Percentiles rank a stretch among this genome's conserved stretches.
phyloP scores from a whole-genome alignment of 2,329 filamentous ascomycete genomes.

The Aspergillus uvarum region DNA sequence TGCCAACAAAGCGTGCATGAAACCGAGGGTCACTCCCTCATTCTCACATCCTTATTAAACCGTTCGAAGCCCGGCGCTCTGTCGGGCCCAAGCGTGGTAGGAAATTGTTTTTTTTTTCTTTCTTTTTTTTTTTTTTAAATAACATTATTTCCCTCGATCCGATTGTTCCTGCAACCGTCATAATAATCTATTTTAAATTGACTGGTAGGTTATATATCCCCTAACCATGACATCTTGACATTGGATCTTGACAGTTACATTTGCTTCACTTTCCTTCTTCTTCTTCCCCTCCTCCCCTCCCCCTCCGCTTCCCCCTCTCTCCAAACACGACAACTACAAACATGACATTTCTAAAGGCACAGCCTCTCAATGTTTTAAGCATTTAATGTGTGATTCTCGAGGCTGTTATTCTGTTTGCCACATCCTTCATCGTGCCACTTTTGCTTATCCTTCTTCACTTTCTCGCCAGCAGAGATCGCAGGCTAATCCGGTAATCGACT shows the following conservation, averaged over 20 bases:
- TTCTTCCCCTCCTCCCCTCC: not conserved
- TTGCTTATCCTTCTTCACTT: not conserved
- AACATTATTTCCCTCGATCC: not conserved
- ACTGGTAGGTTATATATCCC: not conserved
- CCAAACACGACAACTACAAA: not conserved
- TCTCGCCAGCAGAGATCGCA: not conserved
- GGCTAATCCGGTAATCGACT: not conserved
- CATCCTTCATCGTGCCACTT: not conserved
- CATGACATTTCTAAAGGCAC: not conserved
- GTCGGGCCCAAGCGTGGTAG: slow-evolving; percentile 3
- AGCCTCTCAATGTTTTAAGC: not conserved
- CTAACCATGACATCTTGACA: not conserved
- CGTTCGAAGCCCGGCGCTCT: slow-evolving; percentile 2
- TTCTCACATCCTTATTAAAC: not conserved
- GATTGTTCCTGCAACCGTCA: not conserved
- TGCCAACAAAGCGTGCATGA: not conserved
- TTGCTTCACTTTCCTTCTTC: not conserved
- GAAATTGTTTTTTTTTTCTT: not conserved
- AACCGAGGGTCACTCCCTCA: not conserved
- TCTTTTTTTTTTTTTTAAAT: not conserved
- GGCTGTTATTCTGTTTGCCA: not conserved
- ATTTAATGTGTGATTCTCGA: not conserved
- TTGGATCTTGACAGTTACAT: too few relatives aligned
- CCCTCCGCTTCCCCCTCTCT: not conserved
- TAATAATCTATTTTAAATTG: not conserved